A percentile compares a stretch with the other conserved stretches of the same genome.
phyloP scores from a whole-genome alignment of 2,329 filamentous ascomycete genomes.

The Emydomyces testavorans region DNA sequence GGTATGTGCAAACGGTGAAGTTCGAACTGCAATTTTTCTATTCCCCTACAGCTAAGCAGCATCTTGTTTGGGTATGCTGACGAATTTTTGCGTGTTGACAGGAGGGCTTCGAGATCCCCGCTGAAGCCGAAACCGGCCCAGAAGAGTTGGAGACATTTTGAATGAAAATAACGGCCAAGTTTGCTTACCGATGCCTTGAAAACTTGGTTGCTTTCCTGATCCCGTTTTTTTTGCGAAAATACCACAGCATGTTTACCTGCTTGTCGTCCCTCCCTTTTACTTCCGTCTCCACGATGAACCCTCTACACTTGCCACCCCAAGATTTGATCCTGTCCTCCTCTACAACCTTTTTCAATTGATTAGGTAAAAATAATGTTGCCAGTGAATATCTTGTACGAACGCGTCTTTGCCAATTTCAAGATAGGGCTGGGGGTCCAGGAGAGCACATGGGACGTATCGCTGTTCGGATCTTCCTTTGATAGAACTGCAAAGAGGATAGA shows the following conservation, averaged over 20 bases:
- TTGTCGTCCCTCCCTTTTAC: not conserved
- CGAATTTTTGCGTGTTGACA: constrained; percentile 13
- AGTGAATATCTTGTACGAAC: not conserved
- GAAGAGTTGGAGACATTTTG: constrained; percentile 35
- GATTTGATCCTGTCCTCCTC: not conserved
- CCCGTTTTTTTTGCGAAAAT: constrained; percentile 5
- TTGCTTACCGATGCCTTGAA: not conserved
- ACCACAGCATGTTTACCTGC: not conserved
- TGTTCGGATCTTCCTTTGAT: not conserved
- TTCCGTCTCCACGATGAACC: not conserved
- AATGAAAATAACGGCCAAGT: constrained; percentile 9
- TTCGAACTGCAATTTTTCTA: constrained; percentile 5
- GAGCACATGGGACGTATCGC: not conserved
- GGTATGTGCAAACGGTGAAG: constrained; percentile 30
- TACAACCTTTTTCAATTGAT: not conserved
- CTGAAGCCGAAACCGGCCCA: constrained; percentile 42
- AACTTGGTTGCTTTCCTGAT: not conserved
- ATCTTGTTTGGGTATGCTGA: not conserved
- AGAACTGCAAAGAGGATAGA: not conserved
- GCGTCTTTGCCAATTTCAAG: not conserved
- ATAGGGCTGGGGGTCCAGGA: too few species aligned
- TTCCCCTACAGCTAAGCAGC: not conserved
- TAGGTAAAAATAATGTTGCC: not conserved
- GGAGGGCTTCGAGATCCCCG: constrained; percentile 70
- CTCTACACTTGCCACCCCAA: not conserved